Evolutionary conservation across 495 filamentous ascomycete genomes (phyloP).

Genomic region (Hyaloscypha bicolor): DNA sequence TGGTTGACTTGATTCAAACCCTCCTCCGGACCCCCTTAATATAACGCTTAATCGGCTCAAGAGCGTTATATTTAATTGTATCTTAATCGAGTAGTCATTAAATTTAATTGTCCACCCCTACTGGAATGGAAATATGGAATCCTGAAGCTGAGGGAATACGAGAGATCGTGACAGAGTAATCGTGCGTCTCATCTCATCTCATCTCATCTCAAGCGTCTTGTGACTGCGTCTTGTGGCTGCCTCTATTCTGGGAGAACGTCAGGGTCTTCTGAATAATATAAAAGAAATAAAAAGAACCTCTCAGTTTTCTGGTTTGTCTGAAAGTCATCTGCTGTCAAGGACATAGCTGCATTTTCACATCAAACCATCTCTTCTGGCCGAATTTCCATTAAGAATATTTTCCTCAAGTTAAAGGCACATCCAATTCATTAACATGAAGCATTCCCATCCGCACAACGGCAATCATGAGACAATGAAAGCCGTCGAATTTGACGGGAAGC

Average conservation of each 20-base stretch:
- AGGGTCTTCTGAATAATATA: neutral
- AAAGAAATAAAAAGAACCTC: neutral
- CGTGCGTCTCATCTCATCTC: neutral
- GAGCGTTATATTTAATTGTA: no score
- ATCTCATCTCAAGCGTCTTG: neutral
- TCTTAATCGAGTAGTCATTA: no score
- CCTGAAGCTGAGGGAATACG: neutral
- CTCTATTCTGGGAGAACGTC: neutral
- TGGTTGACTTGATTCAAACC: no score
- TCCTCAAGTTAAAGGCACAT: no score
- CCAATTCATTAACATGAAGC: no score
- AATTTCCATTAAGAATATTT: no score
- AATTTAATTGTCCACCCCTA: no score
- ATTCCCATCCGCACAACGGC: neutral
- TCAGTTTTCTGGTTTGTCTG: neutral
- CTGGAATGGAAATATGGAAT: neutral
- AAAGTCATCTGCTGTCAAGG: neutral
- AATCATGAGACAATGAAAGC: constrained; percentile 17
- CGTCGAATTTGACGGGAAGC: constrained; percentile 11
- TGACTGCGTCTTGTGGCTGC: neutral
- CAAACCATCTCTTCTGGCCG: no score
- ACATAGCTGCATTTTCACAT: neutral
- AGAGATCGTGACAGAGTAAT: neutral
- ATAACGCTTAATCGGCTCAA: no score
- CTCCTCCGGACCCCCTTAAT: no score